Evolutionary conservation across 371 early-diverging fungal genomes (phyloP).

Genomic region (Apophysomyces elegans): DNA sequence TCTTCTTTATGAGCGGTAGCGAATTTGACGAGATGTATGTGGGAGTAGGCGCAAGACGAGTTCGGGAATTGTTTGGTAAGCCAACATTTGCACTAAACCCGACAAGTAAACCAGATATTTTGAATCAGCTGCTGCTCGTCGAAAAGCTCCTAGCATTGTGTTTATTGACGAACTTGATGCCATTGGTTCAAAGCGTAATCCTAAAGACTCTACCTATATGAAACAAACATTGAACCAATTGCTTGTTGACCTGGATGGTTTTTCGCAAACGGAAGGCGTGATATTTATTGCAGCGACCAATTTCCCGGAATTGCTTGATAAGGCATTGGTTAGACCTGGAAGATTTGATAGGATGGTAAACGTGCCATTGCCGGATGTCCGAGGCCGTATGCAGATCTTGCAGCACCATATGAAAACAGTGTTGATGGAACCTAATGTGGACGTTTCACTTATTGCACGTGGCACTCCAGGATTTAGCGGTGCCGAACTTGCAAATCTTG

Average conservation of each 20-base stretch:
- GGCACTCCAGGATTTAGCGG: constrained; percentile 99
- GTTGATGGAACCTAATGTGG: constrained; percentile 63
- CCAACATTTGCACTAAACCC: not conserved
- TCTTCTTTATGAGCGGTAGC: constrained; percentile 96
- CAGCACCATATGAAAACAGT: constrained; percentile 88
- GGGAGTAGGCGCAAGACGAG: constrained; percentile 95
- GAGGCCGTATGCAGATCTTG: constrained; percentile 93
- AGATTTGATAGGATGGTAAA: constrained; percentile 97
- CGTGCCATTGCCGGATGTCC: constrained; percentile 95
- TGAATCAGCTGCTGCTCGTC: constrained; percentile 86
- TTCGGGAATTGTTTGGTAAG: constrained; percentile 76
- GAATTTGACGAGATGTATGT: constrained; percentile 99
- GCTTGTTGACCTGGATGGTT: constrained; percentile 96
- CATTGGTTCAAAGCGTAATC: constrained; percentile 95
- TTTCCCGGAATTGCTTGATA: constrained; percentile 97
- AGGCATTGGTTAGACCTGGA: constrained; percentile 97
- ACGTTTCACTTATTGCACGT: constrained; percentile 85
- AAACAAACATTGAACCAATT: constrained; percentile 97
- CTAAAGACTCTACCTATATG: constrained; percentile 93
- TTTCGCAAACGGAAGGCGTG: constrained; percentile 90
- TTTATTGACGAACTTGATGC: constrained; percentile 99
- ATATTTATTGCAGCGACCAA: constrained; percentile 99
- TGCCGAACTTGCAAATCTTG: constrained; percentile 95
- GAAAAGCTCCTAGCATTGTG: constrained; percentile 96
- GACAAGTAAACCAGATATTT: not conserved